A percentile compares a stretch with the other conserved stretches of the same genome.
Conservation (phyloP, 2,329 filamentous ascomycete species). For the Diaporthe sp. region DNA sequence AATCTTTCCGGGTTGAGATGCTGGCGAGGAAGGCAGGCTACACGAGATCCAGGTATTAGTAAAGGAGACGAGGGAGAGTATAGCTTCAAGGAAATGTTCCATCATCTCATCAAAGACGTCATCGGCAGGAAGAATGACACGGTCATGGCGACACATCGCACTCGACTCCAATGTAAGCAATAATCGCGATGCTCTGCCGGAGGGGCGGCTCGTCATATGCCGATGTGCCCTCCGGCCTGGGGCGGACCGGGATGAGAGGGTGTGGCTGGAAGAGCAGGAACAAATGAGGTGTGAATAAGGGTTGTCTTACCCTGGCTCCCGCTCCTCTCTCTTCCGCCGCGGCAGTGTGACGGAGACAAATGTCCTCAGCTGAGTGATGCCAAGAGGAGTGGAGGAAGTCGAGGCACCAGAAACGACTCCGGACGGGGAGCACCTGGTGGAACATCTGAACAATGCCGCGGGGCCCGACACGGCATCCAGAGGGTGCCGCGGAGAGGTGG, state of each 20-base stretch:
- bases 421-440: not conserved
- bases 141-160: not conserved
- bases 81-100: not conserved
- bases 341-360: conserved; percentile 31
- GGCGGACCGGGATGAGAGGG: not conserved
- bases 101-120: not conserved
- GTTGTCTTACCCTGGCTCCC: conserved; percentile 30
- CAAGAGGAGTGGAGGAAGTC: not conserved
- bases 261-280: not conserved
- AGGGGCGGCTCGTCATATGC: not conserved
- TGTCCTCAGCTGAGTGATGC: conserved; percentile 16
- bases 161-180: not conserved
- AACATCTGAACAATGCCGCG: not conserved
- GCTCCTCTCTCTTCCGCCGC: conserved; percentile 27
- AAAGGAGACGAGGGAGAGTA: not conserved
- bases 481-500: not conserved
- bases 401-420: not conserved
- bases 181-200: not conserved
- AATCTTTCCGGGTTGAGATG: conserved; percentile 25
- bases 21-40: conserved; percentile 26
- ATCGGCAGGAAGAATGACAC: not conserved
- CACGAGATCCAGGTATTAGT: conserved; percentile 16
- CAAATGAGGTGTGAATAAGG: not conserved
- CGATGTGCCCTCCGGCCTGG: not conserved
- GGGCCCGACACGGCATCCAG: not conserved